Evolutionary conservation across 495 filamentous ascomycete species (phyloP).

Genomic region (Penicillium silybi): DNA sequence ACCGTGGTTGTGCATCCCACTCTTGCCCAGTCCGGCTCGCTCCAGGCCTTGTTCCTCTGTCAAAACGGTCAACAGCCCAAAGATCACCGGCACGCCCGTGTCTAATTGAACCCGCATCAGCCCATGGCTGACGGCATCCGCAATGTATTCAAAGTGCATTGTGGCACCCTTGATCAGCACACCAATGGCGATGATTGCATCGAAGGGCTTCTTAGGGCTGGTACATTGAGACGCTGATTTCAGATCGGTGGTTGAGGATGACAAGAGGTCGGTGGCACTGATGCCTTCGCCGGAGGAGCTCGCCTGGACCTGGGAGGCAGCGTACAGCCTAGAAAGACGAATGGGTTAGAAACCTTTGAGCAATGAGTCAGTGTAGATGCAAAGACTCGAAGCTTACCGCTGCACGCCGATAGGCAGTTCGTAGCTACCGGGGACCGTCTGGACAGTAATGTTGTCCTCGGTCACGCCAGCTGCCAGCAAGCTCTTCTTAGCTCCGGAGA

Average conservation of each 20-base stretch:
- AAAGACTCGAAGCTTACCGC: constrained; percentile 47
- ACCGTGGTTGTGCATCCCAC: constrained; percentile 70
- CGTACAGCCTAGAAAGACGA: constrained; percentile 59
- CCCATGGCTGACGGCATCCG: constrained; percentile 84
- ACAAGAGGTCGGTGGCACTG: constrained; percentile 75
- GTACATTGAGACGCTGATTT: constrained; percentile 29
- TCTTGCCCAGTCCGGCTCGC: constrained; percentile 69
- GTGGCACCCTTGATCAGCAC: constrained; percentile 97
- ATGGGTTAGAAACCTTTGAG: neutral
- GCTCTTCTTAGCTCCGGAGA: constrained; percentile 64
- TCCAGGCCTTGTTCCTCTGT: constrained; percentile 82
- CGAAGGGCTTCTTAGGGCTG: constrained; percentile 58
- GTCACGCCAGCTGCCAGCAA: constrained; percentile 70
- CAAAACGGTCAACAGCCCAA: constrained; percentile 87
- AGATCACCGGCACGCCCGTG: constrained; percentile 80
- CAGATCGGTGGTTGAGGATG: constrained; percentile 64
- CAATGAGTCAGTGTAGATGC: neutral
- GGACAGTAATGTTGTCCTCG: constrained; percentile 79
- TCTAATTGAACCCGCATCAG: constrained; percentile 94
- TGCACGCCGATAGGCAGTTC: constrained; percentile 87
- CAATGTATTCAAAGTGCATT: constrained; percentile 98
- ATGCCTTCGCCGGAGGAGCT: constrained; percentile 52
- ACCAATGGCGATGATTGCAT: constrained; percentile 91
- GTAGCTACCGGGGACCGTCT: constrained; percentile 91
- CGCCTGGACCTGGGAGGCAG: constrained; percentile 82